phyloP scores from a whole-genome alignment of 805 yeast genomes.

The Hanseniaspora jakobsenii region DNA sequence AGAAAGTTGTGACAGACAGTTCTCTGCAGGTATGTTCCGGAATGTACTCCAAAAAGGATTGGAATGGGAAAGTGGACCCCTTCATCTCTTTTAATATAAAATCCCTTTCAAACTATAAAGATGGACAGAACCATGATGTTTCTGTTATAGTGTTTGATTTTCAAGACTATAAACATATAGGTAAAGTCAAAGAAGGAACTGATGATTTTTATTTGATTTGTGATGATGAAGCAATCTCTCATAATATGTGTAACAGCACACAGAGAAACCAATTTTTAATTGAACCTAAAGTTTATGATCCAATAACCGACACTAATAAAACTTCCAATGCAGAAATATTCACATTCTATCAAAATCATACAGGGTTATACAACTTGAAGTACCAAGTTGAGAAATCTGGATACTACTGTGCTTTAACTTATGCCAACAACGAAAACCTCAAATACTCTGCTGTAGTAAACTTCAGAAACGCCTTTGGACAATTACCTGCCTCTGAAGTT shows the following conservation, averaged over 20 bases:
- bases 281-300: constrained; percentile 31
- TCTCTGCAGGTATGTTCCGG: constrained; percentile 74
- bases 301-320: constrained; percentile 40
- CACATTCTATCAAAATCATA: constrained; percentile 41
- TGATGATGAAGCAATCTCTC: constrained; percentile 51
- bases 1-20: constrained; percentile 38
- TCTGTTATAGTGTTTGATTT: constrained; percentile 74
- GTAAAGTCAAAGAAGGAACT: constrained; percentile 32
- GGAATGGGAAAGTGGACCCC: constrained; percentile 71
- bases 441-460: constrained; percentile 56
- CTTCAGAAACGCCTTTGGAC: constrained; percentile 87
- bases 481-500: constrained; percentile 76
- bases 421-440: constrained; percentile 31
- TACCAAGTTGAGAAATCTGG: constrained; percentile 70
- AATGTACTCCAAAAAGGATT: constrained; percentile 72
- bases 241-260: constrained; percentile 41
- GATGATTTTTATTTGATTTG: constrained; percentile 53
- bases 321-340: constrained; percentile 44
- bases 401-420: constrained; percentile 80
- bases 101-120: constrained; percentile 23
- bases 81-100: constrained; percentile 40
- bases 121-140: constrained; percentile 33
- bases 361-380: constrained; percentile 49
- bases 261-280: constrained; percentile 56
- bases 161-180: constrained; percentile 59